These are phyloP conservation scores for Phytophthora podocarpi DNA, from an alignment of 352 stramenopile genomes.

Conservation along the genomic window DNA sequence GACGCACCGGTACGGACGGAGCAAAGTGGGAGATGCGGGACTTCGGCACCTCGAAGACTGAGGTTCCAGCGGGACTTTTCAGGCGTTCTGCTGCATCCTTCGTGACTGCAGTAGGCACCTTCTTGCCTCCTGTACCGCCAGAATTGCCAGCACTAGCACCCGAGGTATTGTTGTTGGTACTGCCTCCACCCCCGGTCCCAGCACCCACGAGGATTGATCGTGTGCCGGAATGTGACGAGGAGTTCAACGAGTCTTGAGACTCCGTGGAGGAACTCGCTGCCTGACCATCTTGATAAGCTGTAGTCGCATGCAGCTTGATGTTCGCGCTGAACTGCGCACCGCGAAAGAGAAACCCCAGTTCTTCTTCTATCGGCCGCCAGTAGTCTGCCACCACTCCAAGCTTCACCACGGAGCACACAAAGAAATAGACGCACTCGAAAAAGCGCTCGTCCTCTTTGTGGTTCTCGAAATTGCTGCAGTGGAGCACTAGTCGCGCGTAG, in stretches of 20 bases:
- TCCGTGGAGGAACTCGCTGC: slow-evolving; percentile 17
- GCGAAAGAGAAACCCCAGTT: slow-evolving; percentile 78
- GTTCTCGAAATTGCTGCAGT: slow-evolving; percentile 86
- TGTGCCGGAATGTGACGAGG: slow-evolving; percentile 10
- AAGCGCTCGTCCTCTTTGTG: slow-evolving; percentile 84
- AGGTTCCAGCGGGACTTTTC: slow-evolving; percentile 1
- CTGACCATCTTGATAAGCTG: slow-evolving; percentile 24
- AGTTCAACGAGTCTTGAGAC: slow-evolving; percentile 7
- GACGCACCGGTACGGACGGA: slow-evolving; percentile 60
- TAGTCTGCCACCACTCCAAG: slow-evolving; percentile 55
- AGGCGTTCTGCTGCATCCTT: slow-evolving; percentile 24
- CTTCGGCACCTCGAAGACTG: slow-evolving; percentile 51
- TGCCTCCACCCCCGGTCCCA: slow-evolving; percentile 3
- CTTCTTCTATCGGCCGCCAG: slow-evolving; percentile 68
- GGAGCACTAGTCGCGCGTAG: slow-evolving; percentile 73
- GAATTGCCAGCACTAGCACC: background rate
- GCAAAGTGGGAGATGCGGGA: slow-evolving; percentile 65
- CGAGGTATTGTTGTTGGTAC: slow-evolving; percentile 26
- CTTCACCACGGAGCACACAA: slow-evolving; percentile 76
- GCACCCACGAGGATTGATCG: slow-evolving; percentile 18
- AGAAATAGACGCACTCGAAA: slow-evolving; percentile 85
- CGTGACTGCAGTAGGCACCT: slow-evolving; percentile 40
- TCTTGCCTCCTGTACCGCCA: slow-evolving; percentile 22
- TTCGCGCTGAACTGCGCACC: slow-evolving; percentile 74
- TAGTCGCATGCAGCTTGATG: slow-evolving; percentile 49